Evolutionary conservation across 2,329 filamentous ascomycete species (phyloP).

Genomic region (Ophiostoma pallidulum): DNA sequence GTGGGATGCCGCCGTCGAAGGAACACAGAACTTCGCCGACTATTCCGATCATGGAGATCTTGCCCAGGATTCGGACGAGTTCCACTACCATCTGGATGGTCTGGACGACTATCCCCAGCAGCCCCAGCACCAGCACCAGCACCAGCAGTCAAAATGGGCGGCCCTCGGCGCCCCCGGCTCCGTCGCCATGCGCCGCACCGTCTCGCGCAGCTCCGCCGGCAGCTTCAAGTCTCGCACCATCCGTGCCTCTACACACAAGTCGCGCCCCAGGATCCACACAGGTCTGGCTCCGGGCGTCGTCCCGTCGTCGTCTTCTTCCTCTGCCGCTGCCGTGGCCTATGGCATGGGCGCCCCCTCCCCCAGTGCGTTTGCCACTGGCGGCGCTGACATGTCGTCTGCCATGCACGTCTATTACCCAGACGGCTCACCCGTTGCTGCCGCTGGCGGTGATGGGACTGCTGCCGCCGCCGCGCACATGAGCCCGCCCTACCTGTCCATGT

Average conservation of each 20-base stretch:
- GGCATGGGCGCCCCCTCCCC: conserved; percentile 36
- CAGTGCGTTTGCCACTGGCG: not conserved
- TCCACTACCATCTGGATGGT: conserved; percentile 42
- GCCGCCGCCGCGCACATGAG: conserved; percentile 32
- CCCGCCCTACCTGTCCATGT: conserved; percentile 42
- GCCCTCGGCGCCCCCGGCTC: conserved; percentile 28
- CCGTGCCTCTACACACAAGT: conserved; percentile 34
- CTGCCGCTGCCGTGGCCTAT: conserved; percentile 28
- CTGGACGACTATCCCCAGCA: conserved; percentile 31
- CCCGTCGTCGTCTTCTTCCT: conserved; percentile 31
- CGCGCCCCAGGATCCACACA: conserved; percentile 35
- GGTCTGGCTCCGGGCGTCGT: conserved; percentile 39
- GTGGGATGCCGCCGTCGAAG: conserved; percentile 49
- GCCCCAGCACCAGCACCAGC: conserved; percentile 1
- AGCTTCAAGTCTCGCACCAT: conserved; percentile 36
- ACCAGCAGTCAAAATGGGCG: conserved; percentile 32
- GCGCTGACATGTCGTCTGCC: conserved; percentile 13
- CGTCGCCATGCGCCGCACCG: conserved; percentile 37
- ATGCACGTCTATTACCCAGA: conserved; percentile 28
- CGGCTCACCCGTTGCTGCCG: too few relatives aligned
- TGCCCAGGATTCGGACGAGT: conserved; percentile 44
- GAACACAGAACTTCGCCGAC: conserved; percentile 50
- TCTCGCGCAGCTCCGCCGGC: conserved; percentile 34
- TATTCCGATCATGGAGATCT: conserved; percentile 41
- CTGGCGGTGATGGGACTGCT: too few relatives aligned